A percentile compares a stretch with the other conserved stretches of the same genome.
Evolutionary conservation across 225 moss, liverwort and hornwort genomes (phyloP).

Genomic region (Antitrichia curtipendula): DNA sequence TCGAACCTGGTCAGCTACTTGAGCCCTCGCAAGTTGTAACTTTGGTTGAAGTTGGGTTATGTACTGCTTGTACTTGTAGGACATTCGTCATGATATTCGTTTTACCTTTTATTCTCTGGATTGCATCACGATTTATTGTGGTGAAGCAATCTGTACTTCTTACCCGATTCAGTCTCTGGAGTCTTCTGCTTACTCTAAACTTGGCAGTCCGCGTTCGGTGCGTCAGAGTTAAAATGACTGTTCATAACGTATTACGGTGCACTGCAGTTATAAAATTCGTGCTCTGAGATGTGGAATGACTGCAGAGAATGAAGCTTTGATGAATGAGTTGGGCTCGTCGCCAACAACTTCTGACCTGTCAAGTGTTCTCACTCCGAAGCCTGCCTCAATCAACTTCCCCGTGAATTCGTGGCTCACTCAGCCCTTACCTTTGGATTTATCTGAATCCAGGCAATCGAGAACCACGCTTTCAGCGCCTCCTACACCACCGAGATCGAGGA

Average conservation of each 20-base stretch:
- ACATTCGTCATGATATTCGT: neutral
- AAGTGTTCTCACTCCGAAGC: conserved; percentile 21
- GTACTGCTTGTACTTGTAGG: neutral
- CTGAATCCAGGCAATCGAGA: conserved; percentile 13
- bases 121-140: neutral
- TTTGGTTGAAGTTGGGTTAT: neutral
- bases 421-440: conserved; percentile 9
- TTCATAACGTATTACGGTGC: neutral
- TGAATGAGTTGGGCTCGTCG: conserved; percentile 1
- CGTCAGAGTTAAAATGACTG: neutral
- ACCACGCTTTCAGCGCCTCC: conserved; percentile 31
- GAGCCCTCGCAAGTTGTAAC: neutral
- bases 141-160: neutral
- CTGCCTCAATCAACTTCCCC: neutral
- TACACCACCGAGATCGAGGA: conserved; percentile 28
- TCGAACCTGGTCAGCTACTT: neutral
- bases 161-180: neutral
- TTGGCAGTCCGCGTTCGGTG: neutral
- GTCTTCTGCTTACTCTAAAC: neutral
- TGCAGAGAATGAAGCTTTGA: conserved; percentile 19
- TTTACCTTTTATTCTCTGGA: neutral
- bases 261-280: neutral
- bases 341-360: conserved; percentile 21
- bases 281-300: neutral
- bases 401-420: conserved; percentile 18